These are phyloP conservation scores for Komagataella ulmi DNA, from an alignment of 805 yeast genomes.

Conservation along the genomic window DNA sequence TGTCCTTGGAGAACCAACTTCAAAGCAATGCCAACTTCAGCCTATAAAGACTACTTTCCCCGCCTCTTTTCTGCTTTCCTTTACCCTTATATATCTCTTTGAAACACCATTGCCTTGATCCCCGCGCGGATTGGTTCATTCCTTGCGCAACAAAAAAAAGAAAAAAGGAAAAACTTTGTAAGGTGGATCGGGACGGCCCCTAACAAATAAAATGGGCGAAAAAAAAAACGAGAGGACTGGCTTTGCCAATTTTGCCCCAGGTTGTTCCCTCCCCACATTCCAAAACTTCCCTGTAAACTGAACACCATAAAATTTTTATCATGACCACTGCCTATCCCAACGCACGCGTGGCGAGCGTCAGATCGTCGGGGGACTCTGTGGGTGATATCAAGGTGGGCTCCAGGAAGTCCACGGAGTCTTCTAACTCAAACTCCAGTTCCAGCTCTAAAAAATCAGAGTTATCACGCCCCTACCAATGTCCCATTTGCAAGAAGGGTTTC, in stretches of 20 bases:
- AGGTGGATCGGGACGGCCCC: not conserved
- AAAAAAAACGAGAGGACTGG: not conserved
- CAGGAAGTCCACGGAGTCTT: conserved; percentile 11
- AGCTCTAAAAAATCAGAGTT: not conserved
- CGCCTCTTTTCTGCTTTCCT: not conserved
- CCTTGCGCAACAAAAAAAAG: not conserved
- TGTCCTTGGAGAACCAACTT: not conserved
- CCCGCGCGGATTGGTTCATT: not conserved
- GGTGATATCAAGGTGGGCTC: not conserved
- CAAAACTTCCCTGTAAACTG: not conserved
- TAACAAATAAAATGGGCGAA: not conserved
- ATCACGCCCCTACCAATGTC: conserved; percentile 54
- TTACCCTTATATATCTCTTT: not conserved
- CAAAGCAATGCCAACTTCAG: not conserved
- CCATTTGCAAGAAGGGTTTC: conserved; percentile 62
- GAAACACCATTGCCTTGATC: not conserved
- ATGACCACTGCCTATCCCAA: not conserved
- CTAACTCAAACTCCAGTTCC: not conserved
- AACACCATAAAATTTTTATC: not conserved
- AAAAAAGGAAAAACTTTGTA: not conserved
- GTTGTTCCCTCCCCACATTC: not conserved
- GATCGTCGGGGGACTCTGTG: not conserved
- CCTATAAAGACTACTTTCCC: not conserved
- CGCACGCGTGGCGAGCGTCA: not conserved
- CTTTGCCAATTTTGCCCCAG: not conserved